A percentile compares a stretch with the other conserved stretches of the same genome.
phyloP scores from a whole-genome alignment of 352 stramenopile genomes.

The Phytopythium mirpurense region DNA sequence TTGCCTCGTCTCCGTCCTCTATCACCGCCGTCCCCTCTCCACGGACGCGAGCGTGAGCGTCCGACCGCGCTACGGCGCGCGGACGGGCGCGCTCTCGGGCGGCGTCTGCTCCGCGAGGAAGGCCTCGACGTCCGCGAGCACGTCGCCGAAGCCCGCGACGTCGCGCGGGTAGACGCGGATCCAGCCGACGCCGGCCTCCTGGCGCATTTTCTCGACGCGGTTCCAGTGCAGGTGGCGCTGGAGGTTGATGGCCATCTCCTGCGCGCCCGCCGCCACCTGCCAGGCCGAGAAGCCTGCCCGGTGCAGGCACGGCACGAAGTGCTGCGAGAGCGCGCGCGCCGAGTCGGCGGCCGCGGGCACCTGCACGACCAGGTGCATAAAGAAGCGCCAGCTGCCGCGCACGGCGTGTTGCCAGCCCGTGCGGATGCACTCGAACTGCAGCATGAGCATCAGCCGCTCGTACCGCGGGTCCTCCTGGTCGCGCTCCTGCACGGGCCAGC shows the following conservation, averaged over 20 bases:
- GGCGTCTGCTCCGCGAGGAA: constrained; percentile 53
- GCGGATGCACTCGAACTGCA: constrained; percentile 83
- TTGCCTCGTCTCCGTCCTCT: background rate
- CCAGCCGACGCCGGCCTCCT: constrained; percentile 80
- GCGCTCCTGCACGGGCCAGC: constrained; percentile 81
- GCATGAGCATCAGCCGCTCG: constrained; percentile 80
- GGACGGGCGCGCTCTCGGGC: background rate
- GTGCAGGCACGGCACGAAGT: constrained; percentile 81
- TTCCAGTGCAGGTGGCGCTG: constrained; percentile 87
- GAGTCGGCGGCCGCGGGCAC: constrained; percentile 45
- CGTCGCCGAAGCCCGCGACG: constrained; percentile 70
- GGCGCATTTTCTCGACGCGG: constrained; percentile 84
- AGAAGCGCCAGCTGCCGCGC: constrained; percentile 77
- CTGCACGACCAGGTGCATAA: constrained; percentile 81
- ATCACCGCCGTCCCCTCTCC: background rate
- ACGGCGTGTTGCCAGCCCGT: constrained; percentile 63
- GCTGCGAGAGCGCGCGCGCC: constrained; percentile 45
- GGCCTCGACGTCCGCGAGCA: constrained; percentile 62
- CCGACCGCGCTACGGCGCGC: background rate
- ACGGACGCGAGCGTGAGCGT: background rate
- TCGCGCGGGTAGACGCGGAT: constrained; percentile 83
- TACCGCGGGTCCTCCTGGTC: constrained; percentile 87
- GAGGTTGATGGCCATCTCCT: constrained; percentile 86
- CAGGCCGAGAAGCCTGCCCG: constrained; percentile 77
- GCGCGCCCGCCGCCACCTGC: constrained; percentile 78